Percentiles rank a stretch among this genome's conserved stretches.
Conservation (phyloP, 257 asterid species). For the Scutellaria baicalensis region DNA sequence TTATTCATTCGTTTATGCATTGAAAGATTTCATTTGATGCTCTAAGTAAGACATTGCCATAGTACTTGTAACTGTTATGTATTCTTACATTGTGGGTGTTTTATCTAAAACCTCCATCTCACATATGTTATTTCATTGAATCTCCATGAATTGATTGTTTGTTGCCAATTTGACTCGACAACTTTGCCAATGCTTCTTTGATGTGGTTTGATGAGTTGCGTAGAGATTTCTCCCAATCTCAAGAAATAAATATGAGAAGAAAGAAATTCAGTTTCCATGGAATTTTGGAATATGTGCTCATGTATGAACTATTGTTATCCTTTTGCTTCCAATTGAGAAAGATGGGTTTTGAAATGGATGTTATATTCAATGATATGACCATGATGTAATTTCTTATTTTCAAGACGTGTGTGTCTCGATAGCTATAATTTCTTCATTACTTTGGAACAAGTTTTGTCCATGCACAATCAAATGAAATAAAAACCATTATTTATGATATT, state of each 20-base stretch:
- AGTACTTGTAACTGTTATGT: constrained; percentile 14
- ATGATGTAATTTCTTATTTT: too few species aligned
- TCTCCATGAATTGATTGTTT: background rate
- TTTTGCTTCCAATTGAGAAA: too few species aligned
- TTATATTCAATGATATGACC: too few species aligned
- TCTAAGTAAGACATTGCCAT: background rate
- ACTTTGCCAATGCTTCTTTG: background rate
- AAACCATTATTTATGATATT: too few species aligned
- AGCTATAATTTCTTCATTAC: too few species aligned
- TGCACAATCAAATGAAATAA: too few species aligned
- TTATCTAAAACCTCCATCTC: background rate
- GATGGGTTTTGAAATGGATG: too few species aligned
- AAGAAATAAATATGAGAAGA: background rate
- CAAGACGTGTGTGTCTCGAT: too few species aligned
- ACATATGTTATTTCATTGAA: background rate
- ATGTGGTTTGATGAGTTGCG: background rate
- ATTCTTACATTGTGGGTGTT: background rate
- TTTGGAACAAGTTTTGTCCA: too few species aligned
- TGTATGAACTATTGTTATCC: too few species aligned
- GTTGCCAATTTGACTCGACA: background rate
- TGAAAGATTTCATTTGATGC: background rate
- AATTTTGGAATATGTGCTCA: too few species aligned
- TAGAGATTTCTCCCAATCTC: background rate
- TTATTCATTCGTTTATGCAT: constrained; percentile 2
- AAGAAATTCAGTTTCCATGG: too few species aligned